Base-by-base conservation (phyloP, 495 filamentous ascomycete genomes). In the Pyrenula massariospora region DNA sequence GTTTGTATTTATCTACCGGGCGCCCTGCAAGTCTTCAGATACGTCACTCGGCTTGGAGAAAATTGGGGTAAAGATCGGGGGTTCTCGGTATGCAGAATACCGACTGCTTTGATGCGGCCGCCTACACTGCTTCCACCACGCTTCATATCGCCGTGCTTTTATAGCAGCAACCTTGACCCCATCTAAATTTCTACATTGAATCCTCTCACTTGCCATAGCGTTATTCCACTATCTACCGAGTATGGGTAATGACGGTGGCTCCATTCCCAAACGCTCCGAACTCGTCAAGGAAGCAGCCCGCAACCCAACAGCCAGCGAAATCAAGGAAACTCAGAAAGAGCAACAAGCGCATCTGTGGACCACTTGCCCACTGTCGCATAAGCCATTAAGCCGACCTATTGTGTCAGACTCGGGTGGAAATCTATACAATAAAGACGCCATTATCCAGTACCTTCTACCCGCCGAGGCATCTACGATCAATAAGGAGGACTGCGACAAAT, bases 231-330 rank as follows among this genome's bases (percentile, higher is more conserved):
- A n/a, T n/a, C n/a, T n/a, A n/a, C n/a, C n/a, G 55, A 67, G 51
- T 58, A 96, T 96, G 92, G 93, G 92, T 72, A 96, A 96, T 69
- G 92, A 97, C 65, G 92, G 93, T 62, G 92, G 87, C 56, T 86
- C 84, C 66, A 99, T 99, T 58, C 93, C 93, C 12, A 96, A 85
- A 52, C 89, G 93, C 25, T 87, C 93, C 54, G 93, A 99, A 68
- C 87, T 99, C 31, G 93, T 97, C 69, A 89, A 91, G 62, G 84
- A 88, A 68, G 88, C 91, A 31, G 88, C 89, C 24, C 84, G 86
- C 52, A 77, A 78, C 36, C 88, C 86, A 24, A 94, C 84, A 36
- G 85, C 89, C n/a, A 85, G 87, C 47, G 87, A 98, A 71, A 68
- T 96, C 10, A 97, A 96, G 73, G 91, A 91, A 62, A 82, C 86